phyloP scores from a whole-genome alignment of 75 land plant species.

The Pinus taeda region DNA sequence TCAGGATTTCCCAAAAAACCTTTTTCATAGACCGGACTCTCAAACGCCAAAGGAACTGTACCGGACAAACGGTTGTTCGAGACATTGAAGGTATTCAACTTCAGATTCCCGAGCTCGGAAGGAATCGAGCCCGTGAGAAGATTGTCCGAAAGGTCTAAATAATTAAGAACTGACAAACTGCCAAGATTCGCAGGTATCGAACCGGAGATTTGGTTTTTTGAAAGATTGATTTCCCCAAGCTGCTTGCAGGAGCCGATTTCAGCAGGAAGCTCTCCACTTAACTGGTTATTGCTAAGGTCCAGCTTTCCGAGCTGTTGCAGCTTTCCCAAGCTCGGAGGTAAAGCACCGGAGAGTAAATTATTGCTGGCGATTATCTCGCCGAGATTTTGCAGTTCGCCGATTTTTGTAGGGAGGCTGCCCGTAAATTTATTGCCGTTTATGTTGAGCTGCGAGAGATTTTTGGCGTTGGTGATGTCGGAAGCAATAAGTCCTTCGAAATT shows the following conservation, averaged over 20 bases:
- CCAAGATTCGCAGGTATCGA: slow-evolving; percentile 46
- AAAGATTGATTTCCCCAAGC: slow-evolving; percentile 51
- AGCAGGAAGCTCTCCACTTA: slow-evolving; percentile 33
- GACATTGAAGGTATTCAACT: slow-evolving; percentile 59
- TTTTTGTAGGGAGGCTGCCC: slow-evolving; percentile 48
- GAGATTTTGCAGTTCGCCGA: slow-evolving; percentile 46
- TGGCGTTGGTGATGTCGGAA: slow-evolving; percentile 28
- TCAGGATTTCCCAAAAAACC: slow-evolving; percentile 70
- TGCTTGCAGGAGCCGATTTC: slow-evolving; percentile 36
- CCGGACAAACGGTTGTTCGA: slow-evolving; percentile 71
- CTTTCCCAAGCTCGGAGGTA: slow-evolving; percentile 30
- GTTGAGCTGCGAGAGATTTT: slow-evolving; percentile 34
- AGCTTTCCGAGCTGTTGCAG: slow-evolving; percentile 26
- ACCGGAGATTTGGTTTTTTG: slow-evolving; percentile 50
- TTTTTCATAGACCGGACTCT: slow-evolving; percentile 21
- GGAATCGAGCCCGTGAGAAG: slow-evolving; percentile 44
- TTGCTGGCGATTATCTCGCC: slow-evolving; percentile 20
- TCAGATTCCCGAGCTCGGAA: slow-evolving; percentile 38
- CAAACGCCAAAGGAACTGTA: slow-evolving; percentile 37
- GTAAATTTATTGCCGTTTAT: slow-evolving; percentile 17
- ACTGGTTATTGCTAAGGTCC: slow-evolving; percentile 35
- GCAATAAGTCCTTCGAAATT: slow-evolving; percentile 51
- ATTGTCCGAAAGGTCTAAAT: slow-evolving; percentile 59
- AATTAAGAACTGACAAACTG: slow-evolving; percentile 36
- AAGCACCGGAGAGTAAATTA: slow-evolving; percentile 37